Percentiles rank a stretch among this genome's conserved stretches.
Evolutionary conservation across 1,284 basidiomycete genomes (phyloP).

Genomic region (Mixia osmundae): DNA sequence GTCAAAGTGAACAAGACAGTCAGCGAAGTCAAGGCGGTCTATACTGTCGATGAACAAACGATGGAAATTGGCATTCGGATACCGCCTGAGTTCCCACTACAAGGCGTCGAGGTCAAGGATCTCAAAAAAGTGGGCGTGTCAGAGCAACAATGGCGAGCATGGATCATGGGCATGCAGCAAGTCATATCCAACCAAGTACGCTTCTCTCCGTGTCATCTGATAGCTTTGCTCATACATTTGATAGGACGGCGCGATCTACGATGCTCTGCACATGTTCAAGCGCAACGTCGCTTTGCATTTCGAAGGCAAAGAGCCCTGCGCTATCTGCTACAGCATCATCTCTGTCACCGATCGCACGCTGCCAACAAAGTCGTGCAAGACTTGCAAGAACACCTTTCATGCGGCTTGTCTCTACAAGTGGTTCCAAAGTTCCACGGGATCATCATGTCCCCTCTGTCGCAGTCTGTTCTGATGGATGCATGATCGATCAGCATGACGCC

Average conservation of each 20-base stretch:
- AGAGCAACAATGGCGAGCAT: conserved; percentile 75
- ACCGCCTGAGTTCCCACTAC: conserved; percentile 75
- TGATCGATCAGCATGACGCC: too few relatives aligned
- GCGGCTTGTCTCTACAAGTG: conserved; percentile 66
- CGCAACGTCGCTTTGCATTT: conserved; percentile 80
- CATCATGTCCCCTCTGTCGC: too few relatives aligned
- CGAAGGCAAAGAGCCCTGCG: conserved; percentile 77
- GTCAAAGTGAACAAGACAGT: conserved; percentile 45
- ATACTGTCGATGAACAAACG: conserved; percentile 78
- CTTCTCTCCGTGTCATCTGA: conserved; percentile 2
- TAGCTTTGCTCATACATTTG: not conserved
- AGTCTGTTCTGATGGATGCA: too few relatives aligned
- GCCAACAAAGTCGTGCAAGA: conserved; percentile 78
- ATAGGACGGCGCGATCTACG: conserved; percentile 73
- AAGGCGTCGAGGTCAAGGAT: conserved; percentile 67
- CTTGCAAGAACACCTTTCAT: conserved; percentile 57
- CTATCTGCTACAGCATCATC: conserved; percentile 66
- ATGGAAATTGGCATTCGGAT: conserved; percentile 76
- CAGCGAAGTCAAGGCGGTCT: conserved; percentile 54
- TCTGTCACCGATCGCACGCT: conserved; percentile 68
- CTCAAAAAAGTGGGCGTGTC: conserved; percentile 64
- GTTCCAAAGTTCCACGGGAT: not conserved
- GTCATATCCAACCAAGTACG: conserved; percentile 62
- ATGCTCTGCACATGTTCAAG: conserved; percentile 81
- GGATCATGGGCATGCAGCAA: conserved; percentile 83